Conservation (phyloP, 2,329 filamentous ascomycete species). For the Coccinonectria pachysandricola region DNA sequence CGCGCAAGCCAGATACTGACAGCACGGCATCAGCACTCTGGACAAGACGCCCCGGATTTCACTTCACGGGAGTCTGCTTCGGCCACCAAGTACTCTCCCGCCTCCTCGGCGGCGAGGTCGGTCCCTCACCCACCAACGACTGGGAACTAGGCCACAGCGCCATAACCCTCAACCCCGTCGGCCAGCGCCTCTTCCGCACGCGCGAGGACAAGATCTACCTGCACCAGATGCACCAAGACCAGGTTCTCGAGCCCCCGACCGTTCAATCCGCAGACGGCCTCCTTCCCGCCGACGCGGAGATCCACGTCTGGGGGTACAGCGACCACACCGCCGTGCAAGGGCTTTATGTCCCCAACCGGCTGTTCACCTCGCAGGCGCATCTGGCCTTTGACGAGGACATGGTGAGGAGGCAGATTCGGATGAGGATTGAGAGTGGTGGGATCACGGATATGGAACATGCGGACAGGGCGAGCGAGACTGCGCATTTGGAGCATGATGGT, state of each 20-base stretch:
- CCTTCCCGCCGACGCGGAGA: slow-evolving; percentile 27
- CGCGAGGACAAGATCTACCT: slow-evolving; percentile 41
- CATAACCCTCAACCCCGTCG: slow-evolving; percentile 53
- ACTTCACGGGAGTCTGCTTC: slow-evolving; percentile 67
- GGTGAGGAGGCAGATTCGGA: slow-evolving; percentile 51
- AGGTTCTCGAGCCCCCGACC: slow-evolving; percentile 51
- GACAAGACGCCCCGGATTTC: slow-evolving; percentile 38
- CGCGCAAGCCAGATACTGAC: too few species aligned
- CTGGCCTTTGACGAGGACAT: slow-evolving; percentile 66
- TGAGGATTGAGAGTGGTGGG: slow-evolving; percentile 46
- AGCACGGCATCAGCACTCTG: too few species aligned
- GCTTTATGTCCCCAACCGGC: slow-evolving; percentile 53
- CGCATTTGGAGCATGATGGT: slow-evolving; percentile 58
- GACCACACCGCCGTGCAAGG: slow-evolving; percentile 60
- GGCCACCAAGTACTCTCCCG: slow-evolving; percentile 71
- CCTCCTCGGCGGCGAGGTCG: slow-evolving; percentile 58
- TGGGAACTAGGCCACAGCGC: slow-evolving; percentile 66
- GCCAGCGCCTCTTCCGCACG: slow-evolving; percentile 57
- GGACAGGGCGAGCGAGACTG: slow-evolving; percentile 51
- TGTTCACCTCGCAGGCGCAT: slow-evolving; percentile 71
- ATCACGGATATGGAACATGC: slow-evolving; percentile 54
- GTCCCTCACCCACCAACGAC: slow-evolving; percentile 47
- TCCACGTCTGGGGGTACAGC: slow-evolving; percentile 52
- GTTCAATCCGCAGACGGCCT: slow-evolving; percentile 33
- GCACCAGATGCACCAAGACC: slow-evolving; percentile 74